Conservation (phyloP, 2,329 filamentous ascomycete species). For the Fusarium incarnatum region DNA sequence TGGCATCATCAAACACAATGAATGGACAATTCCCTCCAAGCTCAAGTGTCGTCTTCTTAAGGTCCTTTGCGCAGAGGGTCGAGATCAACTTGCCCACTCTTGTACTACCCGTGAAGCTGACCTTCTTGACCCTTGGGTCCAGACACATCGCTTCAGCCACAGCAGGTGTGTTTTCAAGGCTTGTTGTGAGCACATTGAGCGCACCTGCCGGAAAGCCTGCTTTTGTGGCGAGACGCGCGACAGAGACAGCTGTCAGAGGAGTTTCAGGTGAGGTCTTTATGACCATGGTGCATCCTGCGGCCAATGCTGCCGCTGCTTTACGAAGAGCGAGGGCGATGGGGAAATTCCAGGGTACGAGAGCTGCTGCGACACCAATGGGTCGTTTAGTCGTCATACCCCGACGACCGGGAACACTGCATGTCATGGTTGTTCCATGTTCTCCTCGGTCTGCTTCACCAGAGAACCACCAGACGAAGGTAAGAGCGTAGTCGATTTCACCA, state of each 20-base stretch:
- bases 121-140: conserved; percentile 64
- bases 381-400: conserved; percentile 76
- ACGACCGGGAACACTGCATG: background rate
- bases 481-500: conserved; percentile 67
- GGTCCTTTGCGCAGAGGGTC: conserved; percentile 66
- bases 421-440: conserved; percentile 62
- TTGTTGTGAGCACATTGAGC: conserved; percentile 63
- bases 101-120: conserved; percentile 82
- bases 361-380: conserved; percentile 52
- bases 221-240: conserved; percentile 72
- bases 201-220: conserved; percentile 81
- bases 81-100: conserved; percentile 74
- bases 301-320: conserved; percentile 66
- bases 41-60: conserved; percentile 77
- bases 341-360: conserved; percentile 67
- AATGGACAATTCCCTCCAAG: conserved; percentile 76
- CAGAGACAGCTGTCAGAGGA: conserved; percentile 76
- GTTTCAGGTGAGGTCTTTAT: conserved; percentile 79
- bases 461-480: conserved; percentile 68
- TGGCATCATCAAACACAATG: conserved; percentile 74
- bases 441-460: conserved; percentile 61
- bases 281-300: conserved; percentile 81
- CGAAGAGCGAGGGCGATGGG: conserved; percentile 63
- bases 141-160: conserved; percentile 59
- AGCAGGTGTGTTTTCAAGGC: conserved; percentile 55